Base-by-base conservation (phyloP, 805 yeast genomes). In the Torulaspora indica region DNA sequence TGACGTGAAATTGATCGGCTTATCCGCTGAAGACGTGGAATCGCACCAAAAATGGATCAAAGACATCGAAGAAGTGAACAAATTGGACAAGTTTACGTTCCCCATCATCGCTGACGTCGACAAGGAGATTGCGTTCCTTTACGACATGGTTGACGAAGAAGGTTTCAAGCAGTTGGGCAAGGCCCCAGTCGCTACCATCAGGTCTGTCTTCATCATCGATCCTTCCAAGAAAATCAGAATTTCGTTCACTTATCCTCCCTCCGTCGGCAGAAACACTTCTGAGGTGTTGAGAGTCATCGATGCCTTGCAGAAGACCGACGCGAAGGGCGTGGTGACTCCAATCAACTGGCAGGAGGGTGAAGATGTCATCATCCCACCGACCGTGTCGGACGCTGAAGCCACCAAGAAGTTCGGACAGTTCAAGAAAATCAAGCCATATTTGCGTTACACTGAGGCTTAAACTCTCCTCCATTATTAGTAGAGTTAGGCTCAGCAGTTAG, bases 241-340 rank as follows among this genome's bases (percentile, higher is more conserved):
- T 63, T 81, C 83, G 54, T 69, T 90, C 73, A 78, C 91, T 17
- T 89, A 89, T 75, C 97, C 97, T 46, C 93, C 96, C 48, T 83
- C 95, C 36, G 81, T 86, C 49, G 97, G 97, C 66, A 85, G 97
- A 77, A 89, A 90, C 81, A 78, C 95, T 50, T 78, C 85, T 46
- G 97, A 89, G 75, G 91, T 89, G 29, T 75, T 90, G 68, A 84
- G 97, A 72, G 95, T 85, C 45, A 71, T 89, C 53, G 96, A 87
- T 66, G 85, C 95, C 43, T 73, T 89, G 66, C 96, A 88, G 74
- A 72, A 80, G 52, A 86, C 88, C 57, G 96, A 90, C 69, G 75
- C 77, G 63, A 73, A 78, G 69, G 86, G 91, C 61, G 77, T 89
- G 54, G 93, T 86, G 49, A 89, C 96, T 35, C 96, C 96, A 48